phyloP scores from a whole-genome alignment of 139 green algal species.

The Haematococcus sp. region DNA sequence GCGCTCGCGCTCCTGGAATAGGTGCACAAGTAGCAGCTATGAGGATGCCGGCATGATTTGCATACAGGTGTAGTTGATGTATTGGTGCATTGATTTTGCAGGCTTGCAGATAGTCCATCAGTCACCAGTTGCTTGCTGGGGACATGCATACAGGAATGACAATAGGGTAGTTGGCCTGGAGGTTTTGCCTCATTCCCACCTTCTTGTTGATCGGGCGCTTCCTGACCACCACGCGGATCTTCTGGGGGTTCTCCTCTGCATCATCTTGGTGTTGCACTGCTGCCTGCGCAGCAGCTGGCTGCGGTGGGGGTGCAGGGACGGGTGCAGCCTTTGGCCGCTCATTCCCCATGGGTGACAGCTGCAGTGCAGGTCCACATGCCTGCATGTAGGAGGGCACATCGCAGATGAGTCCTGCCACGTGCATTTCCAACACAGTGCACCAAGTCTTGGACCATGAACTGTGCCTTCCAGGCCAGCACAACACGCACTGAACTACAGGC shows the following conservation, averaged over 20 bases:
- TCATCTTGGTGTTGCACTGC: neutral
- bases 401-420: too few species aligned
- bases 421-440: too few species aligned
- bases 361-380: conserved; percentile 28
- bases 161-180: too few species aligned
- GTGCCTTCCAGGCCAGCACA: too few species aligned
- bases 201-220: conserved; percentile 93
- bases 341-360: conserved; percentile 27
- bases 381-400: neutral
- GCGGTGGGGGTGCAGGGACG: neutral
- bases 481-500: too few species aligned
- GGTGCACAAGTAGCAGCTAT: too few species aligned
- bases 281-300: neutral
- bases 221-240: conserved; percentile 90
- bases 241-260: conserved; percentile 38
- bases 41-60: neutral
- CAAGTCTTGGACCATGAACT: too few species aligned
- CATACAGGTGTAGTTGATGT: conserved; percentile 2
- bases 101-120: neutral
- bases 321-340: neutral
- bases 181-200: too few species aligned
- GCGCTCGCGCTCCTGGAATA: conserved; percentile 71
- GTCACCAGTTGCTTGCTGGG: neutral
- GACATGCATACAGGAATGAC: neutral
- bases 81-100: neutral